A percentile compares a stretch with the other conserved stretches of the same genome.
phyloP scores from a whole-genome alignment of 2,329 filamentous ascomycete genomes.

The Neurospora crassa region DNA sequence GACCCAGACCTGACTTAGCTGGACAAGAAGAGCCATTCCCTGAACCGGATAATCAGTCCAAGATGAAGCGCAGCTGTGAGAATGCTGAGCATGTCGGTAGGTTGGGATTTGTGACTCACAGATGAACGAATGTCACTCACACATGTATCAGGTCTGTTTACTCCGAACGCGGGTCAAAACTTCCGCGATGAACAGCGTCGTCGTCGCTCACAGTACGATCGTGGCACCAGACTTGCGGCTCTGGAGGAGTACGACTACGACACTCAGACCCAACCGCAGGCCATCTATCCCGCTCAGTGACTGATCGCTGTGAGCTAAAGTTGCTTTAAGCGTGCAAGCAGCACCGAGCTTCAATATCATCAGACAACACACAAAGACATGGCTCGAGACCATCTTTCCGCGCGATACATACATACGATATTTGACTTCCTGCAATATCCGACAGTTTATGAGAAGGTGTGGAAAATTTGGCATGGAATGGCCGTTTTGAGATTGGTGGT shows the following conservation, averaged over 20 bases:
- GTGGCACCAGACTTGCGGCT: slow-evolving; percentile 64
- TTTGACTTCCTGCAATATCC: slow-evolving; percentile 15
- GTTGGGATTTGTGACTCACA: slow-evolving; percentile 23
- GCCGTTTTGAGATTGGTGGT: slow-evolving; percentile 11
- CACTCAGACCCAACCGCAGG: slow-evolving; percentile 22
- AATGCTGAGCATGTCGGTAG: slow-evolving; percentile 76
- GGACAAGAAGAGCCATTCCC: slow-evolving; percentile 72
- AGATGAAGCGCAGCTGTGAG: slow-evolving; percentile 79
- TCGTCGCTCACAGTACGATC: slow-evolving; percentile 69
- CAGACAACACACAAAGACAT: background rate
- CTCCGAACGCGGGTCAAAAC: slow-evolving; percentile 65
- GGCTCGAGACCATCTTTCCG: background rate
- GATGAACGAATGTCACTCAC: background rate
- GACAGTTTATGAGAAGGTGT: slow-evolving; percentile 13
- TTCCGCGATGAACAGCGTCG: slow-evolving; percentile 67
- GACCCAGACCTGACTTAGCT: slow-evolving; percentile 39
- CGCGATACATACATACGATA: slow-evolving; percentile 4
- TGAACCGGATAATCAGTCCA: slow-evolving; percentile 70
- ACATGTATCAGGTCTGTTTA: slow-evolving; percentile 55
- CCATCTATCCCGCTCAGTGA: slow-evolving; percentile 19
- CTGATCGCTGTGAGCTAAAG: background rate
- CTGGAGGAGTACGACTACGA: slow-evolving; percentile 53
- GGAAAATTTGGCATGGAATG: slow-evolving; percentile 14
- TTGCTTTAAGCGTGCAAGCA: background rate
- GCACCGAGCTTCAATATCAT: background rate